phyloP scores from a whole-genome alignment of 2,329 filamentous ascomycete species.

The Penicillium concentricum region DNA sequence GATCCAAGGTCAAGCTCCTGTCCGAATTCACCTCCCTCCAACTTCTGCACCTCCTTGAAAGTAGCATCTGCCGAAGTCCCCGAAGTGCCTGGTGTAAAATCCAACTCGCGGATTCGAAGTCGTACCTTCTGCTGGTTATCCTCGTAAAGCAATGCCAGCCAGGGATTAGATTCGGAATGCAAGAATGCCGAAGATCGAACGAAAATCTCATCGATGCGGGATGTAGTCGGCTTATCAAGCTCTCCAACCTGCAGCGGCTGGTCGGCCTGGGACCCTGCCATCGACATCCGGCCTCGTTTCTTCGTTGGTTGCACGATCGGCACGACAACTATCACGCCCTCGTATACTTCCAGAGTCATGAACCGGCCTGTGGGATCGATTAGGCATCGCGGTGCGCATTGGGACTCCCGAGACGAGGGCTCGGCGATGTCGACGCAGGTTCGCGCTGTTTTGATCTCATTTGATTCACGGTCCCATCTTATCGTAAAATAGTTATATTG shows the following conservation, averaged over 20 bases:
- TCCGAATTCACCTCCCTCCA: conserved; percentile 37
- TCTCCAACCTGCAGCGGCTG: conserved; percentile 49
- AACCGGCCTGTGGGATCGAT: conserved; percentile 76
- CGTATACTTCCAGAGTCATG: conserved; percentile 66
- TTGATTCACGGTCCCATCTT: conserved; percentile 67
- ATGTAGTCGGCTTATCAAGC: conserved; percentile 61
- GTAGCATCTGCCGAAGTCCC: conserved; percentile 53
- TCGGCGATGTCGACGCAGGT: conserved; percentile 61
- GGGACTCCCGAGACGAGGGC: conserved; percentile 66
- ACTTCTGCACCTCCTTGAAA: conserved; percentile 49
- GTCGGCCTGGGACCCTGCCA: conserved; percentile 26
- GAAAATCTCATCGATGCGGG: conserved; percentile 65
- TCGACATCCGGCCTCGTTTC: conserved; percentile 35
- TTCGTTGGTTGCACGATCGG: conserved; percentile 58
- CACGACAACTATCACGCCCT: conserved; percentile 65
- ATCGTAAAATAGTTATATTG: conserved; percentile 88
- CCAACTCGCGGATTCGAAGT: conserved; percentile 56
- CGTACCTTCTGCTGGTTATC: conserved; percentile 58
- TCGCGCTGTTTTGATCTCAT: conserved; percentile 56
- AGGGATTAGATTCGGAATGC: conserved; percentile 55
- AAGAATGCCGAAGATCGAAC: conserved; percentile 67
- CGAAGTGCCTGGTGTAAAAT: conserved; percentile 48
- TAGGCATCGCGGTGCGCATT: conserved; percentile 77
- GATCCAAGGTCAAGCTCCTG: conserved; percentile 60
- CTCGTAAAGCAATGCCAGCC: conserved; percentile 64